Percentiles rank a stretch among this genome's conserved stretches.
phyloP scores from a whole-genome alignment of 768 basidiomycete genomes.

The Multifurca ochricompacta region DNA sequence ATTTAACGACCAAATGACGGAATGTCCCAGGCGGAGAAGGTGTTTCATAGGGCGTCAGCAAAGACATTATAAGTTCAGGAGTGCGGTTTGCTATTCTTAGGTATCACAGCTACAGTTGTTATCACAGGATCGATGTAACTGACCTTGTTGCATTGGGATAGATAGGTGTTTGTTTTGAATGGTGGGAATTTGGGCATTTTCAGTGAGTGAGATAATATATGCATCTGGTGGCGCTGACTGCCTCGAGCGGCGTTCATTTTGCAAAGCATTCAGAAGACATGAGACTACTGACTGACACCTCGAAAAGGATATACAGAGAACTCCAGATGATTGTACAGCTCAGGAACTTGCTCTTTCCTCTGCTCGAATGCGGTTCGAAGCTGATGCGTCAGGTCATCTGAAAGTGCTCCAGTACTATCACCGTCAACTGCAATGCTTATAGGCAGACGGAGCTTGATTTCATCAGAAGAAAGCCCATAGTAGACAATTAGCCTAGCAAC shows the following conservation, averaged over 20 bases:
- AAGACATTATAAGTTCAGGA: slow-evolving; percentile 30
- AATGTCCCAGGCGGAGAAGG: slow-evolving; percentile 36
- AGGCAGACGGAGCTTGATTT: slow-evolving; percentile 16
- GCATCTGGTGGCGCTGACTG: slow-evolving; percentile 2
- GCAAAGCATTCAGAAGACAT: slow-evolving; percentile 8
- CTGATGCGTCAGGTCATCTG: background rate
- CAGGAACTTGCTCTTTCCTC: slow-evolving; percentile 1
- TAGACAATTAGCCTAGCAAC: background rate
- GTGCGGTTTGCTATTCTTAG: slow-evolving; percentile 10
- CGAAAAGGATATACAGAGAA: slow-evolving; percentile 6
- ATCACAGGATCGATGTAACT: background rate
- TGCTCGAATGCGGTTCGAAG: slow-evolving; percentile 5
- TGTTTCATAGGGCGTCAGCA: slow-evolving; percentile 36
- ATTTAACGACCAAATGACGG: slow-evolving; percentile 56
- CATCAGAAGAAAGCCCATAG: background rate
- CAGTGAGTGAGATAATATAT: slow-evolving; percentile 10
- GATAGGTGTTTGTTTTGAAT: slow-evolving; percentile 14
- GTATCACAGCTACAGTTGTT: background rate
- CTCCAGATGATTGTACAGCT: slow-evolving; percentile 14
- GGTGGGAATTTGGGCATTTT: slow-evolving; percentile 1
- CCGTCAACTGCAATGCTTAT: slow-evolving; percentile 7
- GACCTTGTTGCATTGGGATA: slow-evolving; percentile 17
- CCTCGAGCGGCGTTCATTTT: slow-evolving; percentile 1
- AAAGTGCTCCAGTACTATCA: background rate
- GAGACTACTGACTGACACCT: slow-evolving; percentile 14